Evolutionary conservation across 139 green algal species (phyloP).

Genomic region (Penium margaritaceum): DNA sequence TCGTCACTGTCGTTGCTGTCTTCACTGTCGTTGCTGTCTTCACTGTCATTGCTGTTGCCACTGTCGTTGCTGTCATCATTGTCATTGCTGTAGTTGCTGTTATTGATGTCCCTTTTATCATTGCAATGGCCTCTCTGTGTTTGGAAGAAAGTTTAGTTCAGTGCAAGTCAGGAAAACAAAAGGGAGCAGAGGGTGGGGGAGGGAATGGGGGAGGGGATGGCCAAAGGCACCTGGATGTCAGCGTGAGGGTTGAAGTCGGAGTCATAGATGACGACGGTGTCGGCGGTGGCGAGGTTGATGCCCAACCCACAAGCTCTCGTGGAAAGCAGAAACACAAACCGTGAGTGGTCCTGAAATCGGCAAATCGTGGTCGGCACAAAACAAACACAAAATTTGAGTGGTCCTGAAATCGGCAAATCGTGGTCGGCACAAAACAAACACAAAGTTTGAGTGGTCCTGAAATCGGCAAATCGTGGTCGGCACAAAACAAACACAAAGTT

Average conservation of each 20-base stretch:
- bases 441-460: constrained; percentile 12
- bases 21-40: too few relatives aligned
- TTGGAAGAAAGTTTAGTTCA: too few relatives aligned
- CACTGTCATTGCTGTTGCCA: too few relatives aligned
- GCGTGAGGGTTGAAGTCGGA: constrained; percentile 41
- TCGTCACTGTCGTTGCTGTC: too few relatives aligned
- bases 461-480: neutral
- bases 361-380: neutral
- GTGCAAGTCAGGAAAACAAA: too few relatives aligned
- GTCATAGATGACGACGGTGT: constrained; percentile 58
- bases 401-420: too few relatives aligned
- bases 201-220: too few relatives aligned
- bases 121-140: too few relatives aligned
- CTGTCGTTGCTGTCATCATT: too few relatives aligned
- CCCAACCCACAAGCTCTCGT: constrained; percentile 53
- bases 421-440: neutral
- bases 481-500: neutral
- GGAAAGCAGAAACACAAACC: constrained; percentile 51
- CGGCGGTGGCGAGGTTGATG: constrained; percentile 55
- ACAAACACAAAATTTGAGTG: neutral
- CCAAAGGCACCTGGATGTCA: constrained; percentile 9
- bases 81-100: too few relatives aligned
- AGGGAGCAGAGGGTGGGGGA: too few relatives aligned
- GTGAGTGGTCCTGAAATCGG: constrained; percentile 24
- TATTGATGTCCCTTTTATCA: too few relatives aligned